Percentiles rank a stretch among this genome's conserved stretches.
Conservation (phyloP, 441 rosid genomes). For the Croton laevigatus region DNA sequence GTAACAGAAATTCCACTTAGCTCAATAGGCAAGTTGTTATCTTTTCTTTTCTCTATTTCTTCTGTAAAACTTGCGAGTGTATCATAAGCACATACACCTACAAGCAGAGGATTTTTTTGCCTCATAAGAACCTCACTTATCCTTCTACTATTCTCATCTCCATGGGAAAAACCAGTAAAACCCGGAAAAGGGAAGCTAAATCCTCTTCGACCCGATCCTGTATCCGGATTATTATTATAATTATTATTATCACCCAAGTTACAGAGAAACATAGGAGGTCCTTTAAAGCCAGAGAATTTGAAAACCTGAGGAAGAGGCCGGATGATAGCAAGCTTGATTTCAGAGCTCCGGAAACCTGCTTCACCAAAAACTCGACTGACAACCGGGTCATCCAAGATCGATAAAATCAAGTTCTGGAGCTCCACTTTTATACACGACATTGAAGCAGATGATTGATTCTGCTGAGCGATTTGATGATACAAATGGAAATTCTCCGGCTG, state of each 20-base stretch:
- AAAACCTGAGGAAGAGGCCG: slow-evolving; percentile 69
- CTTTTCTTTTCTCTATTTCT: slow-evolving; percentile 35
- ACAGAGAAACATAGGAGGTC: slow-evolving; percentile 61
- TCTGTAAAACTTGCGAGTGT: slow-evolving; percentile 48
- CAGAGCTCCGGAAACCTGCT: slow-evolving; percentile 86
- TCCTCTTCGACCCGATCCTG: slow-evolving; percentile 40
- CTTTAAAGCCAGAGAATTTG: slow-evolving; percentile 45
- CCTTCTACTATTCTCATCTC: slow-evolving; percentile 50
- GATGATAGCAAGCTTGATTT: slow-evolving; percentile 67
- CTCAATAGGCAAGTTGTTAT: slow-evolving; percentile 30
- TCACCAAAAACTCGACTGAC: slow-evolving; percentile 89
- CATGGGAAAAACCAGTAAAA: slow-evolving; percentile 31
- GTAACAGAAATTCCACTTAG: slow-evolving; percentile 39
- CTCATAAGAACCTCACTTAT: slow-evolving; percentile 52
- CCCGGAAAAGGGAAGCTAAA: slow-evolving; percentile 42
- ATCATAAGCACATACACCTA: slow-evolving; percentile 56
- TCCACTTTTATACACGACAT: slow-evolving; percentile 68
- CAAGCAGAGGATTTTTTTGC: slow-evolving; percentile 61
- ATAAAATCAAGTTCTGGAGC: slow-evolving; percentile 68
- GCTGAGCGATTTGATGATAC: slow-evolving; percentile 51
- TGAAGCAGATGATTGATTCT: slow-evolving; percentile 32
- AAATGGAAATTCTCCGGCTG: slow-evolving; percentile 81
- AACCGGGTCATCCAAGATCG: slow-evolving; percentile 87
- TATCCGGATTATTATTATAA: slow-evolving; percentile 22
- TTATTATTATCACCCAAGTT: slow-evolving; percentile 27